These are phyloP conservation scores for Colletotrichum orchidophilum DNA, from an alignment of 2,329 filamentous ascomycete genomes.

Conservation along the genomic window DNA sequence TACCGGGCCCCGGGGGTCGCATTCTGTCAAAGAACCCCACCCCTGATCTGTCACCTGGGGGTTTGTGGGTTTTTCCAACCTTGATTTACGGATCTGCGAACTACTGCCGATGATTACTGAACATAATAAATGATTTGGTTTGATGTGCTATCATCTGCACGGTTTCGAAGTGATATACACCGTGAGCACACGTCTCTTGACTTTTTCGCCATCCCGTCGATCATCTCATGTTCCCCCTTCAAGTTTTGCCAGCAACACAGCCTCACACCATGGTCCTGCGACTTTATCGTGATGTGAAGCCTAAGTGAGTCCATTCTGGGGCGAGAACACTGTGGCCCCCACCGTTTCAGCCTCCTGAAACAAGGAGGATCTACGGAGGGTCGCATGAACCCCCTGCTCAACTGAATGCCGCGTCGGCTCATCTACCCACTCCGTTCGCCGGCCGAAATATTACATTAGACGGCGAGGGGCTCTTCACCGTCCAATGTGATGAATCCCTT, in stretches of 20 bases:
- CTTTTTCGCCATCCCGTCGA: background rate
- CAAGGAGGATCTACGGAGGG: conserved; percentile 23
- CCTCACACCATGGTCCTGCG: background rate
- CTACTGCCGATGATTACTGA: background rate
- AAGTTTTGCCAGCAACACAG: background rate
- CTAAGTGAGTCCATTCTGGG: conserved; percentile 4
- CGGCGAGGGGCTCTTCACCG: background rate
- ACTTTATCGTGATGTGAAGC: background rate
- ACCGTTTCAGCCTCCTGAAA: conserved; percentile 33
- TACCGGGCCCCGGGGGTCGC: background rate
- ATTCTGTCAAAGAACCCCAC: background rate
- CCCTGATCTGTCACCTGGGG: background rate
- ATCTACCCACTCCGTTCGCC: conserved; percentile 8
- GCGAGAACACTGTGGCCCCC: conserved; percentile 16
- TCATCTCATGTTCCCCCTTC: background rate
- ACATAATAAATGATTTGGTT: background rate
- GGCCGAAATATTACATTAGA: background rate
- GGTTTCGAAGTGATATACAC: background rate
- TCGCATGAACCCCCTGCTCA: conserved; percentile 1
- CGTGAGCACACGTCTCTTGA: background rate
- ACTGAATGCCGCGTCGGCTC: background rate
- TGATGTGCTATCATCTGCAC: background rate
- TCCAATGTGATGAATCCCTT: background rate
- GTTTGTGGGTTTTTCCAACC: background rate
- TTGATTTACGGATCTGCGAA: conserved; percentile 29